Evolutionary conservation across 768 basidiomycete species (phyloP), one percentile per base, ranked within the genome.

Genomic region (Suillus subluteus): DNA sequence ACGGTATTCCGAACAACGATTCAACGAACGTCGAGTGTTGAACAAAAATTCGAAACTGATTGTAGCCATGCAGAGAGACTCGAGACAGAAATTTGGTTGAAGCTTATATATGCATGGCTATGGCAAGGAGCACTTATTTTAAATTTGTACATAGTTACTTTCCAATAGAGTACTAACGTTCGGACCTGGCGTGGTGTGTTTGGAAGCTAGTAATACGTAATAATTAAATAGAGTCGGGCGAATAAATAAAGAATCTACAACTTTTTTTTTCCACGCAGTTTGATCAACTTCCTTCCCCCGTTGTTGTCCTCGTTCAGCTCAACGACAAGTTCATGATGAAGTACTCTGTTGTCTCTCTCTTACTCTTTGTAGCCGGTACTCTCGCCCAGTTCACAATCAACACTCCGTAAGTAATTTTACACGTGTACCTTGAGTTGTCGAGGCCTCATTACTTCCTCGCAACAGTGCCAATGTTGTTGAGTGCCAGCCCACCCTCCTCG

Each of bases 361-460:
- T 78, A 52, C 76, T 86, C 69, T 74, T 83, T 68, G 80, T 78
- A 56, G 74, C 77, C 61, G 76, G 76, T 40, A 86, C 76, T 59
- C 50, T 81, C 32, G 88, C 84, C 21, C 86, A 87, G 72, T 72
- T 88, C 69, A 78, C 70, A 1, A 80, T 93, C 74, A 88, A 91
- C 75, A 94, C 92, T 44, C 92, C 92, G 91, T 92, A 70, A 73
- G 91, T 83, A 23, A 21, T 21, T 41, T 58, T 40, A 58, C 43
- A 41, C 41, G 16, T 38, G 8, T 40, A 16, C 62, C 18, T 16
- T 48, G 30, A 35, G 59, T 61, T 58, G 23, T 15, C 50, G 5
- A 11, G 32, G 50, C 58, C 61, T 71, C 15, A 68, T 67, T 65
- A 26, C 56, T 32, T 55, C 55, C 15, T 50, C 48, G 70, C 43